Percentiles rank a stretch among this genome's conserved stretches.
These are phyloP conservation scores for Cornus controversa DNA, from an alignment of 148 eudicot species.

Conservation along the genomic window DNA sequence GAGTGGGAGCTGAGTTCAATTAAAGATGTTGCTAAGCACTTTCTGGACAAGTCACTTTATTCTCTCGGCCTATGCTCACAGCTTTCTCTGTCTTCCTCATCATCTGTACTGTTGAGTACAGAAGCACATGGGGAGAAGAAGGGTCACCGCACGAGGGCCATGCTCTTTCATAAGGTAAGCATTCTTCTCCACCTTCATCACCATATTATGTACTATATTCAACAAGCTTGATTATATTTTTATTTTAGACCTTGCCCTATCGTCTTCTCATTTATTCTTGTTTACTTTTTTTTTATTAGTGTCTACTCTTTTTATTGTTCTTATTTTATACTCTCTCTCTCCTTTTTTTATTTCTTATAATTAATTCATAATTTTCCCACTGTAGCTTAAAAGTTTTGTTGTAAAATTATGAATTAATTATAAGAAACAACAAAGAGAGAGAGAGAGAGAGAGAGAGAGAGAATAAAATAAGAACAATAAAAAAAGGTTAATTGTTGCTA, in stretches of 20 bases:
- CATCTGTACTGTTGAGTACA: constrained; percentile 57
- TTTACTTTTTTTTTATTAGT: no score
- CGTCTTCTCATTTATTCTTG: neutral
- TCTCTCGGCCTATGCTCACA: constrained; percentile 57
- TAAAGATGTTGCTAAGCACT: constrained; percentile 47
- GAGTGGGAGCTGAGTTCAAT: constrained; percentile 45
- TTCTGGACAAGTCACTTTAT: constrained; percentile 69
- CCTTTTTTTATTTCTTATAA: neutral
- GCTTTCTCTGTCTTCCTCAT: constrained; percentile 42
- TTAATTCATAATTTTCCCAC: neutral
- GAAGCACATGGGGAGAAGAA: constrained; percentile 64
- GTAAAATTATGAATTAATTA: no score
- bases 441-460: no score
- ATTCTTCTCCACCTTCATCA: neutral
- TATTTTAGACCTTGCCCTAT: neutral
- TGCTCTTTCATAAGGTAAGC: constrained; percentile 66
- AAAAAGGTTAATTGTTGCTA: neutral
- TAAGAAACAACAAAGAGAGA: no score
- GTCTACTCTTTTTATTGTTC: no score
- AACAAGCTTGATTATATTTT: neutral
- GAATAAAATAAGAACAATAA: no score
- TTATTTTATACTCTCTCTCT: neutral
- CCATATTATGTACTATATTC: neutral
- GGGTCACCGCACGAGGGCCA: constrained; percentile 52
- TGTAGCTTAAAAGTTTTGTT: no score